These are phyloP conservation scores for Mrakia gelida DNA, from an alignment of 768 basidiomycete species.

Conservation along the genomic window DNA sequence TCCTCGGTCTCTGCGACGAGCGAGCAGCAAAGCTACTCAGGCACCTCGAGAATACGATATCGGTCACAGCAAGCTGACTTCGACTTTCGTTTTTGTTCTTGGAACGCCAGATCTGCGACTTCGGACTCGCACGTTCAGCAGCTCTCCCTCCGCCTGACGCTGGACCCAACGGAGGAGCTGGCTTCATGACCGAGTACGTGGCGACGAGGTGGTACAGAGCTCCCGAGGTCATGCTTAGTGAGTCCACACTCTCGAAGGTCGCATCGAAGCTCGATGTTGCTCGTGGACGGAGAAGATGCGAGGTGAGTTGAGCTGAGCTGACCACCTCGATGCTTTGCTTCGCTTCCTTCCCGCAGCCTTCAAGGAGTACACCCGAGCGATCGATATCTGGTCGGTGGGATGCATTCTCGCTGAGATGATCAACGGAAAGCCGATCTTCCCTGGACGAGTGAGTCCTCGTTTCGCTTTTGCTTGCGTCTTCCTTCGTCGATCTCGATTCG, in stretches of 20 bases:
- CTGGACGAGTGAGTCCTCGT: slow-evolving; percentile 56
- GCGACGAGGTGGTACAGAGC: slow-evolving; percentile 99
- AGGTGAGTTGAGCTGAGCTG: neutral
- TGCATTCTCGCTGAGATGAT: slow-evolving; percentile 80
- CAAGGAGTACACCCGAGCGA: slow-evolving; percentile 89
- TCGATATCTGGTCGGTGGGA: slow-evolving; percentile 47
- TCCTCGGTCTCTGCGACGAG: neutral
- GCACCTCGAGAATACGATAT: neutral
- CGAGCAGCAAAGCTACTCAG: neutral
- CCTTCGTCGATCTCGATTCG: neutral
- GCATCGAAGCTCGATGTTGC: neutral
- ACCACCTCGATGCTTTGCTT: slow-evolving; percentile 49
- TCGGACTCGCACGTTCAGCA: slow-evolving; percentile 72
- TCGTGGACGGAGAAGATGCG: neutral
- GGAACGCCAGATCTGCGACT: slow-evolving; percentile 58
- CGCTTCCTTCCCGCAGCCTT: slow-evolving; percentile 17
- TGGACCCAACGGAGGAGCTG: slow-evolving; percentile 51
- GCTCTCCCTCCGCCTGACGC: slow-evolving; percentile 34
- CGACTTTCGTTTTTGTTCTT: neutral
- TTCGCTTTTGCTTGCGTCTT: neutral
- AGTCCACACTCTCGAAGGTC: neutral
- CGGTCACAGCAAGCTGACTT: neutral
- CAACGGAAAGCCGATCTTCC: slow-evolving; percentile 93
- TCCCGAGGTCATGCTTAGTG: slow-evolving; percentile 96
- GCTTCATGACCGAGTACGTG: slow-evolving; percentile 70